phyloP scores from a whole-genome alignment of 2,329 filamentous ascomycete species.

The Biscogniauxia mediterranea region DNA sequence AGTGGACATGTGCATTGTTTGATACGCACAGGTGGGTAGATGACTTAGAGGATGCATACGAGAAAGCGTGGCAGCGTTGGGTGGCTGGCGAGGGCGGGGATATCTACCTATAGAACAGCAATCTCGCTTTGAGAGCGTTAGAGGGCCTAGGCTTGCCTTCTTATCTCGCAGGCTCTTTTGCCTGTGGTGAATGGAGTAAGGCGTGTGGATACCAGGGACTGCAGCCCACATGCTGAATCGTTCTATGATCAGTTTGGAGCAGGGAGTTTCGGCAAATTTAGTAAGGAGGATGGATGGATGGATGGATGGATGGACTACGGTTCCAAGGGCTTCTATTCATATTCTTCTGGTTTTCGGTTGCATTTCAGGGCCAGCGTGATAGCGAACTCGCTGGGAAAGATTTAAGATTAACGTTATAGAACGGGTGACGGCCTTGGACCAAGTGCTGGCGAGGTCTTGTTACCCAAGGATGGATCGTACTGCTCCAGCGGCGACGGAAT shows the following conservation, averaged over 20 bases:
- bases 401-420: constrained; percentile 27
- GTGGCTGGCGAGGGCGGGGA: constrained; percentile 84
- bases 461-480: constrained; percentile 26
- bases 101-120: constrained; percentile 65
- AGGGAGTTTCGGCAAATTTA: constrained; percentile 2
- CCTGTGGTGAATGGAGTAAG: not conserved
- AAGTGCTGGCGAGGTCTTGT: constrained; percentile 37
- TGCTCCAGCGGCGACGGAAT: constrained; percentile 26
- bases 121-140: not conserved
- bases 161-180: not conserved
- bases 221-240: not conserved
- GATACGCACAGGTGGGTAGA: constrained; percentile 88
- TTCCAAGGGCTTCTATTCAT: not conserved
- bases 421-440: constrained; percentile 34
- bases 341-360: constrained; percentile 6
- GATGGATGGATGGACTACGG: not conserved
- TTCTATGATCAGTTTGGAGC: not conserved
- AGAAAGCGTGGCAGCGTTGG: constrained; percentile 86
- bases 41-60: constrained; percentile 86
- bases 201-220: not conserved
- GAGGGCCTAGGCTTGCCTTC: not conserved
- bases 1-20: constrained; percentile 86
- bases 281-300: constrained; percentile 1
- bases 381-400: not conserved
- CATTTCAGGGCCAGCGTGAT: not conserved